Conservation (phyloP, 768 basidiomycete genomes). For the Coprinopsis sp. region DNA sequence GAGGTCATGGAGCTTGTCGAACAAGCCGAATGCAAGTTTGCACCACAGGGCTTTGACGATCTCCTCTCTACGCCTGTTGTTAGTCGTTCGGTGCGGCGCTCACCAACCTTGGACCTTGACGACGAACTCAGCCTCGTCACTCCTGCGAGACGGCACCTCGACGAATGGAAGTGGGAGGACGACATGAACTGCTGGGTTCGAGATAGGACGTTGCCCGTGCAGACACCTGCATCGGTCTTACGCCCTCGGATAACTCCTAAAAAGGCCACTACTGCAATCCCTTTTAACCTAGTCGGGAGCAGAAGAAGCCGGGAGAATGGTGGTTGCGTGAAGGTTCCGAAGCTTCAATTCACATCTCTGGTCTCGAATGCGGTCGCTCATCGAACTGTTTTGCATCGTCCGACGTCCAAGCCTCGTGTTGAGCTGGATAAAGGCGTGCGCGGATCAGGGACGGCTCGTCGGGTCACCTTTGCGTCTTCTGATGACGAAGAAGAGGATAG, state of each 20-base stretch:
- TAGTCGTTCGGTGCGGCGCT: background rate
- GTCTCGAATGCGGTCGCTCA: constrained; percentile 36
- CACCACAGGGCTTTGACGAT: background rate
- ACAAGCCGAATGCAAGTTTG: constrained; percentile 47
- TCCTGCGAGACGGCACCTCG: background rate
- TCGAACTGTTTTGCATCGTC: constrained; percentile 28
- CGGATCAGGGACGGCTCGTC: no score
- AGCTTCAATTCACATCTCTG: constrained; percentile 29
- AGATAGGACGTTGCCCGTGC: no score
- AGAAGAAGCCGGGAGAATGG: background rate
- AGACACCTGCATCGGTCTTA: background rate
- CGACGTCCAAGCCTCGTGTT: background rate
- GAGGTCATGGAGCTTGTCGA: constrained; percentile 44
- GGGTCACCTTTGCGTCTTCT: no score
- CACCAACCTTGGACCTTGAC: background rate
- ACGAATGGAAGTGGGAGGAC: constrained; percentile 46
- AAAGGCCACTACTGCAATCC: background rate
- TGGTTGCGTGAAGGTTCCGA: background rate
- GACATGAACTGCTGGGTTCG: constrained; percentile 42
- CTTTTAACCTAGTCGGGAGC: background rate
- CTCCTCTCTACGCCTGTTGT: background rate
- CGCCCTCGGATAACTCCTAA: background rate
- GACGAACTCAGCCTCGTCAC: background rate
- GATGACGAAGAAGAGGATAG: no score
- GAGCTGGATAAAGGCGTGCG: no score